Base-by-base conservation (phyloP, 1,284 basidiomycete genomes). In the Kwoniella shivajii region DNA sequence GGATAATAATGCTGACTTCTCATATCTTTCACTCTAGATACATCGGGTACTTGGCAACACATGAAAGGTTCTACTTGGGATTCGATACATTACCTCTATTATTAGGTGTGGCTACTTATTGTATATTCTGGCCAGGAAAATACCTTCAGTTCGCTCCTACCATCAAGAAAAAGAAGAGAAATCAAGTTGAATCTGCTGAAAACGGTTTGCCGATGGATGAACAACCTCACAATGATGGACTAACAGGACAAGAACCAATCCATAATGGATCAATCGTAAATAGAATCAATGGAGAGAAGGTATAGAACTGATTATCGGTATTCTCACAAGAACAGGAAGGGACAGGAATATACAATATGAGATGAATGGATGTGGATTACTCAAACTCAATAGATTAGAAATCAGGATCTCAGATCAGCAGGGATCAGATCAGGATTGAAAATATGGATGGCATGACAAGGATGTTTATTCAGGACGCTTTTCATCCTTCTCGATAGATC, bases 61-160 rank as follows among this genome's bases (percentile, higher is more conserved):
- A 83, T 20, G 85, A 87, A 71, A 68, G 73, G 1, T 84, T 82
- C 68, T 88, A 89, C 77, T 87, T 88, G 64, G 82, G 76, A 1
- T 78, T 88, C 31, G 87, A 89, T 69, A 86, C 86, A 1, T 64
- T 76, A 3, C 69, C 71, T 5, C 63, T 88, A 6, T 81, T 85
- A 57, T 70, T 88, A 46, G 85, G 87, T 38, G 82, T 86, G 55
- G 72, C 74, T 10, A 66, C 67, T 29, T 76, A 73, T 58, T 63
- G 69, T 22, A 67, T 59, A 30, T 73, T 73, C 60, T 75, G 73
- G 75, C 75, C 73, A 9, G 69, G 68, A 18, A 62, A 54, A 44
- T 74, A 69, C 54, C 60, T 76, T 13, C 45, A 37, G 10, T 61
- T 61, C 43, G 47, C 42, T 2, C 34, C 31, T 26, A 47, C n/a